Evolutionary conservation across 768 basidiomycete species (phyloP), one percentile per base, ranked within the genome.

Genomic region (Coprinopsis marcescibilis): DNA sequence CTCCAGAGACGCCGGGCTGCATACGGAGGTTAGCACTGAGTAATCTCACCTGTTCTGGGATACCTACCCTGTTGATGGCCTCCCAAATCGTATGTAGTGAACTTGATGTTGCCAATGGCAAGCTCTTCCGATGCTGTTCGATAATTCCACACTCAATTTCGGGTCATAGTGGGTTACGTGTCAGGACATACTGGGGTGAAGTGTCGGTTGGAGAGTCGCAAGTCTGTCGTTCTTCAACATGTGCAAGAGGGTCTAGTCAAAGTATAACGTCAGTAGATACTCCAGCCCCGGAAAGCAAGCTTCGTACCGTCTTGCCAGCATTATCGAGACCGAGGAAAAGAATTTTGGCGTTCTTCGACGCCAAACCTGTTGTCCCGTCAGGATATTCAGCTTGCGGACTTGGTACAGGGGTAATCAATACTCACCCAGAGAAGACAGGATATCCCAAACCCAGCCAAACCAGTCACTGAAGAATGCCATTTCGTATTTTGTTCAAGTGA

Each of bases 171-270:
- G 54, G 35, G 26, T 24, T 43, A 36, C n/a, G 40, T 50, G 37
- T 55, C n/a, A 48, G 33, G 19, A 66, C 81, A 57, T 64, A 96
- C 95, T 98, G 6, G 96, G 96, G 66, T 98, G 95, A 49, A 97
- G 85, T 23, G 96, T 99, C 21, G 96, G 96, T 71, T 98, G 96
- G 53, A 99, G 74, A 15, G 92, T 96, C 23, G 96, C 96, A 52
- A 98, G 76, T 59, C 96, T 80, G 73, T 98, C 96, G 59, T 98
- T 99, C 80, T 99, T 99, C 58, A 99, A 77, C 95, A 98, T 98
- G 71, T 99, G 96, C 59, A 98, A 68, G 34, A 97, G 76, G 23
- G 95, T 97, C 93, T 97, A 47, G 23, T 43, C 25, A 26, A 37
- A 38, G 37, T 35, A n/a, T n/a, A 35, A 49, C 15, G 53, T 47